Percentiles rank a stretch among this genome's conserved stretches.
These are phyloP conservation scores for Penicillium brevicompactum DNA, from an alignment of 2,329 filamentous ascomycete species.

Conservation along the genomic window DNA sequence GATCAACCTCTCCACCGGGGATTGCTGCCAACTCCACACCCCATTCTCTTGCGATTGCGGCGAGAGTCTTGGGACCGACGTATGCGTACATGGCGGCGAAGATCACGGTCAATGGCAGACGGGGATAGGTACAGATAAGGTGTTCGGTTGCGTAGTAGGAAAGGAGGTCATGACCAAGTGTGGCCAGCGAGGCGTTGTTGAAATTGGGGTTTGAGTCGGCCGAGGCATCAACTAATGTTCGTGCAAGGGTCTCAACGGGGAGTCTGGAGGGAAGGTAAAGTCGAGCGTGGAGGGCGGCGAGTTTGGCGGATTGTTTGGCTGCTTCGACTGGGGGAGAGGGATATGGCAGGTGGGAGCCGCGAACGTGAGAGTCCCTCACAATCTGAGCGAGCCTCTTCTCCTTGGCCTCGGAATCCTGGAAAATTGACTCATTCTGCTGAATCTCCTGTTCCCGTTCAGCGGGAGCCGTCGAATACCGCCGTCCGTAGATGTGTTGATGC, in stretches of 20 bases:
- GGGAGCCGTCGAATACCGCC: constrained; percentile 45
- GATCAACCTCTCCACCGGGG: constrained; percentile 88
- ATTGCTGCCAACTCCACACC: constrained; percentile 85
- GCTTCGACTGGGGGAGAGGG: constrained; percentile 72
- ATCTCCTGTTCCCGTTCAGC: constrained; percentile 20
- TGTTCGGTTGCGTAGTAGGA: constrained; percentile 88
- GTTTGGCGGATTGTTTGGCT: constrained; percentile 77
- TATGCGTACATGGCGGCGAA: constrained; percentile 86
- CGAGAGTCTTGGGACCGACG: constrained; percentile 72
- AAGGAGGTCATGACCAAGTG: constrained; percentile 79
- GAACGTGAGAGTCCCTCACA: constrained; percentile 26
- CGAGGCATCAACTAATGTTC: constrained; percentile 80
- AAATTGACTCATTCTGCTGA: constrained; percentile 29
- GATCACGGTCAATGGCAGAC: constrained; percentile 83
- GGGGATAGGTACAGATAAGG: constrained; percentile 85
- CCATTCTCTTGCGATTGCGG: constrained; percentile 79
- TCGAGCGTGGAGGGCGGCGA: constrained; percentile 88
- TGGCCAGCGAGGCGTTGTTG: constrained; percentile 85
- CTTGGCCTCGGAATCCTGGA: constrained; percentile 24
- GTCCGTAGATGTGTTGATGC: constrained; percentile 37
- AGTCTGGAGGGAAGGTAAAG: constrained; percentile 79
- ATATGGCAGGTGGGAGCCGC: constrained; percentile 48
- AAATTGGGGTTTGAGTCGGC: constrained; percentile 78
- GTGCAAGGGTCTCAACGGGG: constrained; percentile 81
- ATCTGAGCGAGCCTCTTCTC: constrained; percentile 19